These are phyloP conservation scores for Arabidopsis hybrid DNA, from an alignment of 441 rosid genomes.

Conservation along the genomic window DNA sequence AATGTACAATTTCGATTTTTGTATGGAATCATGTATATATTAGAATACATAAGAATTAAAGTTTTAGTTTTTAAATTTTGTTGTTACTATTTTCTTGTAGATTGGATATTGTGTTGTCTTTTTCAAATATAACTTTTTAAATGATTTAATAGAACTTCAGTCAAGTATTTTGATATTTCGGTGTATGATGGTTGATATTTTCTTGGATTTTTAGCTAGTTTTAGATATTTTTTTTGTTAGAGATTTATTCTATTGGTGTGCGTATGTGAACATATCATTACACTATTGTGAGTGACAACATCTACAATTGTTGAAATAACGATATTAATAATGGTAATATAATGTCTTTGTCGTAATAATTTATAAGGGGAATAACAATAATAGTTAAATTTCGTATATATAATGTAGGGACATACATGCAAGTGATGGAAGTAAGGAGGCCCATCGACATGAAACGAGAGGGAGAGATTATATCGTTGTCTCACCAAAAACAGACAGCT, in stretches of 20 bases:
- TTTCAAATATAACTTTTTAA: not conserved
- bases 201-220: conserved; percentile 8
- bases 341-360: conserved; percentile 44
- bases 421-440: conserved; percentile 43
- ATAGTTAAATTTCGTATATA: conserved; percentile 22
- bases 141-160: not conserved
- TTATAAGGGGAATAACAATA: conserved; percentile 35
- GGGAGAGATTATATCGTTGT: conserved; percentile 37
- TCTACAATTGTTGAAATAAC: conserved; percentile 27
- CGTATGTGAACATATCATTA: conserved; percentile 21
- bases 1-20: not conserved
- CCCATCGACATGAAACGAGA: conserved; percentile 42
- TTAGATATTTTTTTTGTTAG: not conserved
- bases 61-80: not conserved
- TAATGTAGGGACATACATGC: conserved; percentile 37
- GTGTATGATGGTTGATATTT: not conserved
- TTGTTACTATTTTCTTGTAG: not conserved
- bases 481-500: conserved; percentile 43
- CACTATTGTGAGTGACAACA: conserved; percentile 38
- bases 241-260: conserved; percentile 4
- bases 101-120: not conserved
- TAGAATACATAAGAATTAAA: not conserved
- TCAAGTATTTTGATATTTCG: not conserved
- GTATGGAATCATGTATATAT: not conserved
- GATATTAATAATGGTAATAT: conserved; percentile 31